Base-by-base conservation (phyloP, 345 rosid species). In the Camelina laxa region DNA sequence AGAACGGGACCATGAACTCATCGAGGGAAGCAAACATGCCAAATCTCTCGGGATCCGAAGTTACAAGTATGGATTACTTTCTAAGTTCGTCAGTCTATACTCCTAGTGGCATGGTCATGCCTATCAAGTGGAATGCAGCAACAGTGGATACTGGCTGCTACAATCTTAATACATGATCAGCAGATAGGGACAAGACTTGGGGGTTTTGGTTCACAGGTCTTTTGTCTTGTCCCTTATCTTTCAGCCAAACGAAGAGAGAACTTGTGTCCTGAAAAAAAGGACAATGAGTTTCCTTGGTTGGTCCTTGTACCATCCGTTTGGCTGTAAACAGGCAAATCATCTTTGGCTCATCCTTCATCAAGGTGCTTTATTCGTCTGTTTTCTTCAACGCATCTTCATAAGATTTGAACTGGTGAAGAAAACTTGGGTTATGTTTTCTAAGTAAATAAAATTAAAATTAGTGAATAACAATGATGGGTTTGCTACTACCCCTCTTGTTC, bases 271-370 rank as follows among this genome's bases (percentile, higher is more conserved):
- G 9, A 31, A 55, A 31, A 55, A 56, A 57, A 14, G 41, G 73
- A 49, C 13, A 51, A 1, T 53, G 65, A 65, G 60, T 45, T 47
- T 65, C 16, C 36, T 53, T 67, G 60, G 31, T 50, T 19, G n/a
- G 13, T 54, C 64, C 67, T 51, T 50, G 56, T 10, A 77, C 83
- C 42, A 69, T 6, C 75, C 62, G 73, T 89, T 87, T 87, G 94
- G 91, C 81, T 88, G 87, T 76, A 27, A 76, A 45, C 79, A 82
- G 97, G 99, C 99, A 91, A 90, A 30, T 91, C 99, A 90, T 95
- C 90, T 93, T 95, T 95, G 85, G 84, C 84, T 81, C 70, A 77
- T 70, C 60, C 64, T 53, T 21, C 53, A 54, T 33, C 44, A 72
- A 33, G 76, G 74, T 72, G 5, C 27, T 27, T 41, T 15, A 9